A percentile compares a stretch with the other conserved stretches of the same genome.
Evolutionary conservation across 768 basidiomycete species (phyloP).

Genomic region (Auriculariales sp.): DNA sequence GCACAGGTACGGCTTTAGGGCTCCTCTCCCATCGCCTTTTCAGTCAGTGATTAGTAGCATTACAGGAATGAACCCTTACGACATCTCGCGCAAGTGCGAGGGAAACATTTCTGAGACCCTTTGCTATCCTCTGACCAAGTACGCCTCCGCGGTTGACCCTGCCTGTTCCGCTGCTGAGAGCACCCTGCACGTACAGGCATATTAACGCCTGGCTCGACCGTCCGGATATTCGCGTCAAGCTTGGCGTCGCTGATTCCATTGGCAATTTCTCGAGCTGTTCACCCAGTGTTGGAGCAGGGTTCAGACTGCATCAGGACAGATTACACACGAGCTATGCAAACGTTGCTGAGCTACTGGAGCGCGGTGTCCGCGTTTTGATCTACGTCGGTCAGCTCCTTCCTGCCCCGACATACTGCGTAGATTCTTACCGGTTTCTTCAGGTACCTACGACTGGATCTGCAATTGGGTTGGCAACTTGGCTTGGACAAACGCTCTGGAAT

Average conservation of each 20-base stretch:
- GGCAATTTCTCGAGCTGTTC: constrained; percentile 29
- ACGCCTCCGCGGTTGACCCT: constrained; percentile 5
- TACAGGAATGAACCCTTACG: constrained; percentile 41
- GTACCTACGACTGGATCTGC: constrained; percentile 15
- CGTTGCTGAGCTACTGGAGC: not conserved
- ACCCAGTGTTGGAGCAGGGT: constrained; percentile 31
- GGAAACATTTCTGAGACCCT: constrained; percentile 29
- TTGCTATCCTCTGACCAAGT: constrained; percentile 47
- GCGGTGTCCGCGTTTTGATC: not conserved
- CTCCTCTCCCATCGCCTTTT: constrained; percentile 10
- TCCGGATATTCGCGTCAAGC: constrained; percentile 5
- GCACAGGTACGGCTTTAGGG: not conserved
- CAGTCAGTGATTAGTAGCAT: constrained; percentile 16
- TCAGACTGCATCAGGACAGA: constrained; percentile 28
- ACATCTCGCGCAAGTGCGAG: constrained; percentile 49
- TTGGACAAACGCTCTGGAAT: constrained; percentile 45
- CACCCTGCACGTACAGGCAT: constrained; percentile 2
- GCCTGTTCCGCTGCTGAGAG: not conserved
- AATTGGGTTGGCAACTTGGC: constrained; percentile 22
- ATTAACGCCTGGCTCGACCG: not conserved
- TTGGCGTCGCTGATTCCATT: constrained; percentile 48
- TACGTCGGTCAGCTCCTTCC: not conserved
- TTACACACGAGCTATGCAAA: constrained; percentile 8
- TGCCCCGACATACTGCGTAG: not conserved
- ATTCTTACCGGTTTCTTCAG: not conserved